Conservation (phyloP, 768 basidiomycete species). For the Russula vinacea region DNA sequence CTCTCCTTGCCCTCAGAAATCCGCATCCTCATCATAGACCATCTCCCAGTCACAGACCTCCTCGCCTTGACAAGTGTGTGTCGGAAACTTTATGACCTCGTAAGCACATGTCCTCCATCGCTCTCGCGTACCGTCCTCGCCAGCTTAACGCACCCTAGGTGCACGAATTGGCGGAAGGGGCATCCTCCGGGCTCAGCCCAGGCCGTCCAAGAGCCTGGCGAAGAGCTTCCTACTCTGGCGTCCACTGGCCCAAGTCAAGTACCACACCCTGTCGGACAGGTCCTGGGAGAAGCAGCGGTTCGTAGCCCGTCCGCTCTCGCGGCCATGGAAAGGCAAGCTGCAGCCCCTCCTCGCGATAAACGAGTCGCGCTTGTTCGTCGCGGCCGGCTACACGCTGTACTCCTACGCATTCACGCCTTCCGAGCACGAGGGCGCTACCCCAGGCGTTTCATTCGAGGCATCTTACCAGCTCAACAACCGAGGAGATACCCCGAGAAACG, state of each 20-base stretch:
- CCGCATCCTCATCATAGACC: conserved; percentile 25
- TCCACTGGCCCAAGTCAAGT: conserved; percentile 27
- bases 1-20: conserved; percentile 24
- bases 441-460: conserved; percentile 49
- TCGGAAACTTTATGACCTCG: conserved; percentile 16
- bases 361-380: conserved; percentile 33
- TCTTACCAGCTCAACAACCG: conserved; percentile 41
- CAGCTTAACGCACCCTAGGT: conserved; percentile 15
- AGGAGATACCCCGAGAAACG: conserved; percentile 38
- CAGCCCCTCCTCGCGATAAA: conserved; percentile 32
- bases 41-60: conserved; percentile 27
- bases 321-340: conserved; percentile 33
- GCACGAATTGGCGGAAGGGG: conserved; percentile 23
- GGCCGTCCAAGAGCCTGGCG: conserved; percentile 23
- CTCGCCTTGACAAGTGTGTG: conserved; percentile 19
- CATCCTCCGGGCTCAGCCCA: conserved; percentile 17
- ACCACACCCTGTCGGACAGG: conserved; percentile 29
- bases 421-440: conserved; percentile 35
- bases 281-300: conserved; percentile 30
- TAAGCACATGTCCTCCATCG: conserved; percentile 5
- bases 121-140: background rate
- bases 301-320: conserved; percentile 30
- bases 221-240: conserved; percentile 23
- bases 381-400: conserved; percentile 32
- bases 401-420: conserved; percentile 31